Evolutionary conservation across 2,329 filamentous ascomycete genomes (phyloP).

Genomic region (Drechslerella coelobrocha): DNA sequence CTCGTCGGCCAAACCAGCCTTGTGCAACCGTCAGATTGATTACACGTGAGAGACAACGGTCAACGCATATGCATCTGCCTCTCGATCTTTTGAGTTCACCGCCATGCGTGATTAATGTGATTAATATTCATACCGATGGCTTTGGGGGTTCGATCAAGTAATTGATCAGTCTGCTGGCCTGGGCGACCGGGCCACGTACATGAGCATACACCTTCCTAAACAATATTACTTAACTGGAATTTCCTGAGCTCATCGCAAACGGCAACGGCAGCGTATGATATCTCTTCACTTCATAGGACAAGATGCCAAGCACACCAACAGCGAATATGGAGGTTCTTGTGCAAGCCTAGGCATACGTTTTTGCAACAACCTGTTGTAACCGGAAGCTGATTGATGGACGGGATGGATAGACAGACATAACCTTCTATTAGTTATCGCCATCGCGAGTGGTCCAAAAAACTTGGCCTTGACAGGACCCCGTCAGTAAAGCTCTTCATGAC

Average conservation of each 20-base stretch:
- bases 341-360: conserved; percentile 29
- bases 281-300: conserved; percentile 7
- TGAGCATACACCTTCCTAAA: conserved; percentile 38
- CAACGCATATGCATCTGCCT: not conserved
- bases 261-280: conserved; percentile 20
- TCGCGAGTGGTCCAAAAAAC: not conserved
- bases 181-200: not conserved
- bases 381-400: conserved; percentile 28
- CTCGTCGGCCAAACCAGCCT: not conserved
- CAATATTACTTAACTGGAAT: conserved; percentile 6
- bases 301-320: conserved; percentile 42
- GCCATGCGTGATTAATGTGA: not conserved
- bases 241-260: conserved; percentile 33
- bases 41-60: not conserved
- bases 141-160: not conserved
- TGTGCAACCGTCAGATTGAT: not conserved
- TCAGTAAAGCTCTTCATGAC: conserved; percentile 13
- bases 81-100: not conserved
- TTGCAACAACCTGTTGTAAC: conserved; percentile 36
- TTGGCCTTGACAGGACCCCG: not conserved
- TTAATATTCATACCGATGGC: not conserved
- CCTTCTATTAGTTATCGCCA: not conserved
- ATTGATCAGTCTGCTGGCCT: not conserved
- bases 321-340: conserved; percentile 26
- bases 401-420: conserved; percentile 9